Evolutionary conservation across 2,329 filamentous ascomycete genomes (phyloP).

Genomic region (Elsinoe australis): DNA sequence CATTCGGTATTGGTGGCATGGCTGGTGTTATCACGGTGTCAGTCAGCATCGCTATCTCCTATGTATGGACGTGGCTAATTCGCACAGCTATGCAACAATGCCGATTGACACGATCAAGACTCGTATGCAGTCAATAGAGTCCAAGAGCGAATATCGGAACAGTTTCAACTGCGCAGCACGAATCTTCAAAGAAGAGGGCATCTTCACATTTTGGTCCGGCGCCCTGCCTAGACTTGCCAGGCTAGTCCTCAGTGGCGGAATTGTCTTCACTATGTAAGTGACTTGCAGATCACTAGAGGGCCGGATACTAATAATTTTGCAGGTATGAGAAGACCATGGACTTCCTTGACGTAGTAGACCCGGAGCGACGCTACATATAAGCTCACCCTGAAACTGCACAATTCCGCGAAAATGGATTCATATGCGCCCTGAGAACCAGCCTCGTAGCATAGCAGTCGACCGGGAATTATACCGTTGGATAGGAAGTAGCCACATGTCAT

Average conservation of each 20-base stretch:
- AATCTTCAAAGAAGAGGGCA: conserved; percentile 82
- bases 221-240: conserved; percentile 77
- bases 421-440: no score
- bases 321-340: conserved; percentile 95
- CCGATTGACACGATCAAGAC: conserved; percentile 93
- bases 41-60: conserved; percentile 30
- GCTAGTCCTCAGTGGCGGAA: conserved; percentile 84
- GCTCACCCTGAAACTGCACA: no score
- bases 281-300: not conserved
- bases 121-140: conserved; percentile 91
- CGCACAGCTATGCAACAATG: conserved; percentile 44
- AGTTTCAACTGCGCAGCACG: conserved; percentile 72
- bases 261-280: conserved; percentile 85
- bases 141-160: conserved; percentile 72
- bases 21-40: conserved; percentile 89
- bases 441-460: no score
- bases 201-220: conserved; percentile 89
- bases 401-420: no score
- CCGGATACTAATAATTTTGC: conserved; percentile 24
- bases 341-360: conserved; percentile 69
- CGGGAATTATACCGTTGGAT: no score
- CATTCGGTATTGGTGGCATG: conserved; percentile 82
- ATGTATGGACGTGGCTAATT: not conserved
- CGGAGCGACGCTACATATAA: conserved; percentile 68
- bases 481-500: no score